Conservation (phyloP, 2,329 filamentous ascomycete species). For the Aspergillus aculeatinus region DNA sequence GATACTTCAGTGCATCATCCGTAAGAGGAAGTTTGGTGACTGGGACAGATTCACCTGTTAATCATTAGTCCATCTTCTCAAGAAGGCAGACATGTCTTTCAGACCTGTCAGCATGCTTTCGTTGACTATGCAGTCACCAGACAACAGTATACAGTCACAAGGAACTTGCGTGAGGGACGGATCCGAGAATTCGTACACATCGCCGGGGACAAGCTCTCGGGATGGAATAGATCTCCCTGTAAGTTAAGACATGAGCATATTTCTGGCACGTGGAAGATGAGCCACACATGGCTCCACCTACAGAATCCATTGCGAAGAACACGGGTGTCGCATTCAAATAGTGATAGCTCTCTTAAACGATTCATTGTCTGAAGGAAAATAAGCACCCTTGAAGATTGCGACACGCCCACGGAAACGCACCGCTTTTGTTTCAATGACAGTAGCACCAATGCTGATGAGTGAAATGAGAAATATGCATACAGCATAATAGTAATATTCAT, state of each 20-base stretch:
- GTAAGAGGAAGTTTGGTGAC: conserved; percentile 87
- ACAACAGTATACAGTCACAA: conserved; percentile 85
- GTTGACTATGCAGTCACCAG: conserved; percentile 96
- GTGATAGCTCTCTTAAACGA: conserved; percentile 83
- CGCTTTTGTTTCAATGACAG: conserved; percentile 83
- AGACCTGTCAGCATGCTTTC: conserved; percentile 92
- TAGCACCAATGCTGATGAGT: conserved; percentile 83
- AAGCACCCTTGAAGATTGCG: conserved; percentile 10
- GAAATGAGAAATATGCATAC: conserved; percentile 94
- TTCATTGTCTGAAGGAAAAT: conserved; percentile 68
- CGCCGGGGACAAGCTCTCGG: conserved; percentile 85
- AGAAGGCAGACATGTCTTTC: conserved; percentile 7
- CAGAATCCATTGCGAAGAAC: conserved; percentile 95
- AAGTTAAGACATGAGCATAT: conserved; percentile 11
- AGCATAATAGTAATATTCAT: conserved; percentile 98
- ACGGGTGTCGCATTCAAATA: conserved; percentile 91
- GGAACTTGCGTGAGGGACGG: conserved; percentile 84
- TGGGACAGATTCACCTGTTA: conserved; percentile 83
- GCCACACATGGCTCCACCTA: conserved; percentile 41
- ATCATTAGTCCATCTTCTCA: not conserved
- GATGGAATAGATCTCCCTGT: conserved; percentile 82
- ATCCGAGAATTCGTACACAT: conserved; percentile 96
- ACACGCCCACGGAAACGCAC: conserved; percentile 48
- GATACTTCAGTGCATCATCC: conserved; percentile 70
- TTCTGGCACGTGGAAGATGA: not conserved